Conservation (phyloP, 1,139 yeast genomes). For the Taiozyma sp. region DNA sequence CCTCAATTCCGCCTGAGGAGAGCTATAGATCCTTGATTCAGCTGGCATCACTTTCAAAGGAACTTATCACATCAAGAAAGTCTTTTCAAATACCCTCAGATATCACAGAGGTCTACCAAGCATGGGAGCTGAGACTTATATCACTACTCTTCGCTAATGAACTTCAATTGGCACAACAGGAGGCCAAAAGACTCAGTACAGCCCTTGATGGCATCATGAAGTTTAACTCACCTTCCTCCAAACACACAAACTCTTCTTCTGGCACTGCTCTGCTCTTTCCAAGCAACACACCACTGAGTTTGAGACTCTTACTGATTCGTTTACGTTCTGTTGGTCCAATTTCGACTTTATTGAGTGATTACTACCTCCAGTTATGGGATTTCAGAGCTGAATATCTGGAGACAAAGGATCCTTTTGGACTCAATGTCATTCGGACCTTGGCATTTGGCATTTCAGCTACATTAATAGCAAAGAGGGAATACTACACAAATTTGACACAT, state of each 20-base stretch:
- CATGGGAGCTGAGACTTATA: slow-evolving; percentile 32
- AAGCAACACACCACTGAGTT: slow-evolving; percentile 12
- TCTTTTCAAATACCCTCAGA: neutral
- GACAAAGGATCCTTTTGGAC: neutral
- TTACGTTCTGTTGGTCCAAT: slow-evolving; percentile 28
- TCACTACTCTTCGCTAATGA: slow-evolving; percentile 25
- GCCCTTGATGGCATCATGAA: slow-evolving; percentile 11
- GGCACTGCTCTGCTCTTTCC: slow-evolving; percentile 10
- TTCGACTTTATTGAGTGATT: slow-evolving; percentile 23
- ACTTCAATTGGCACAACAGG: slow-evolving; percentile 23
- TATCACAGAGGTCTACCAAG: slow-evolving; percentile 1
- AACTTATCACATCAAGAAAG: neutral
- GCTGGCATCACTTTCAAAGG: neutral
- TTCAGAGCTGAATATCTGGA: slow-evolving; percentile 13
- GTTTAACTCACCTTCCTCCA: neutral
- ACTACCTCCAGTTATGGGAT: slow-evolving; percentile 26
- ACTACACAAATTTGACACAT: slow-evolving; percentile 24
- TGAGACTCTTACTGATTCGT: slow-evolving; percentile 19
- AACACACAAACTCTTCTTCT: neutral
- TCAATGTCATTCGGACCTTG: slow-evolving; percentile 6
- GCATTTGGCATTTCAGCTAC: slow-evolving; percentile 26
- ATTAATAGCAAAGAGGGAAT: slow-evolving; percentile 30
- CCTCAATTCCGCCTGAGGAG: neutral
- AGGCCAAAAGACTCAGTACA: slow-evolving; percentile 17
- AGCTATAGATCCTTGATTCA: neutral